Base-by-base conservation (phyloP, 345 rosid genomes). In the Microthlaspi erraticum region DNA sequence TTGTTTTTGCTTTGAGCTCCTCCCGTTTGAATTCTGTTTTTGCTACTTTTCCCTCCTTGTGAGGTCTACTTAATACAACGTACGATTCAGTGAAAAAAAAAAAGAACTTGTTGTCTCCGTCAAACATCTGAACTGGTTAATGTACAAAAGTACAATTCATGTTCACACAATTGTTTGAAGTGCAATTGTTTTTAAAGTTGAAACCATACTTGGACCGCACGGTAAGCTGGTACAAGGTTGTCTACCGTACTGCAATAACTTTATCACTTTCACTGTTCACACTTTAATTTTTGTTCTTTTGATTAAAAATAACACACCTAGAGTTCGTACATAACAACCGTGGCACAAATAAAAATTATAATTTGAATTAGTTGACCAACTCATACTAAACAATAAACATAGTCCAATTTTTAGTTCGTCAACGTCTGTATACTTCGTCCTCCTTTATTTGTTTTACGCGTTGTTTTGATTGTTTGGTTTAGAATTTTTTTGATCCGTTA, bases 311-410 rank as follows among this genome's bases (percentile, higher is more conserved):
- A 0, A 16, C 39, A 70, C 18, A 45, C 29, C 32, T 26, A 3
- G 16, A n/a, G 37, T 46, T 58, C 38, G 26, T 44, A 55, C 8
- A 19, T 44, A 48, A 11, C 29, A 13, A 55, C 55, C 54, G 36
- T 13, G 34, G 64, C n/a, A 26, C 31, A 19, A 6, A 49, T 4
- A 19, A 9, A 43, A 50, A 13, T 6, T 18, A 60, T 51, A 60
- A 39, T 29, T 39, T 60, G 17, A 17, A 39, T 41, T 51, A 44
- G 7, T 60, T 70, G 66, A 50, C 52, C 67, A 37, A 46, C 56
- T 45, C 37, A 5, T 6, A 7, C 29, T n/a, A n/a, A n/a, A n/a
- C n/a, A n/a, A n/a, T n/a, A n/a, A 39, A 17, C 53, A 17, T 12
- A 46, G 18, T 39, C 58, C 9, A 2, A 2, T 23, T 20, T 17